A percentile compares a stretch with the other conserved stretches of the same genome.
Evolutionary conservation across 2,329 filamentous ascomycete species (phyloP).

Genomic region (Cladophialophora immunda): DNA sequence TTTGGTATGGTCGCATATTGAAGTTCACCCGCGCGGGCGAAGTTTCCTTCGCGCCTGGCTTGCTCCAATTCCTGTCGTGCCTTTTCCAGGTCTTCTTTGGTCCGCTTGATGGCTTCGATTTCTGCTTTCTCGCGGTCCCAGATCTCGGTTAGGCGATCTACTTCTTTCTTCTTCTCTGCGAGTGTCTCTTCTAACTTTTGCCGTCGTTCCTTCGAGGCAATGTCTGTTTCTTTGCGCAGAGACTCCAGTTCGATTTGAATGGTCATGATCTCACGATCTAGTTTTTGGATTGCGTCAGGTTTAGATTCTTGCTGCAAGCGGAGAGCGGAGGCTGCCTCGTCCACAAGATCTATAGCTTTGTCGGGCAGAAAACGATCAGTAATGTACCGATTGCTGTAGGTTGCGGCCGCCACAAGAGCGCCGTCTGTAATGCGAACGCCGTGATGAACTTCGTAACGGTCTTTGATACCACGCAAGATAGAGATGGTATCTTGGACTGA

Average conservation of each 20-base stretch:
- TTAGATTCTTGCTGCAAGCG: conserved; percentile 96
- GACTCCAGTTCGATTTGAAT: conserved; percentile 97
- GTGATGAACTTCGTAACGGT: conserved; percentile 96
- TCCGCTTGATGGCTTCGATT: conserved; percentile 85
- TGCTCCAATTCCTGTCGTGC: conserved; percentile 85
- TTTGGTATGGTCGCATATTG: conserved; percentile 86
- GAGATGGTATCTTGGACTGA: conserved; percentile 92
- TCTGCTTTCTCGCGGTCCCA: conserved; percentile 92
- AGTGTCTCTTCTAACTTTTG: conserved; percentile 84
- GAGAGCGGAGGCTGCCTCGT: conserved; percentile 90
- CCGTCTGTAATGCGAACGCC: conserved; percentile 94
- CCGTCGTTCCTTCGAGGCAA: conserved; percentile 84
- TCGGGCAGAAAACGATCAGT: conserved; percentile 95
- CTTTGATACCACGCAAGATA: conserved; percentile 94
- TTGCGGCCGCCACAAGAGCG: conserved; percentile 88
- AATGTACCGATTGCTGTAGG: conserved; percentile 94
- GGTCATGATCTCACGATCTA: conserved; percentile 95
- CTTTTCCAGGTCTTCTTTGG: conserved; percentile 87
- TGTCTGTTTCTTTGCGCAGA: conserved; percentile 89
- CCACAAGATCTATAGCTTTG: conserved; percentile 96
- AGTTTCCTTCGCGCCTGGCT: conserved; percentile 87
- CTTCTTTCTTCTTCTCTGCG: conserved; percentile 79
- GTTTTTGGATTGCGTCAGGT: conserved; percentile 88
- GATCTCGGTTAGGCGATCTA: conserved; percentile 74
- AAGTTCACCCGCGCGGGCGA: conserved; percentile 87